Conservation (phyloP, 805 yeast genomes). For the Clavispora carvajalis region DNA sequence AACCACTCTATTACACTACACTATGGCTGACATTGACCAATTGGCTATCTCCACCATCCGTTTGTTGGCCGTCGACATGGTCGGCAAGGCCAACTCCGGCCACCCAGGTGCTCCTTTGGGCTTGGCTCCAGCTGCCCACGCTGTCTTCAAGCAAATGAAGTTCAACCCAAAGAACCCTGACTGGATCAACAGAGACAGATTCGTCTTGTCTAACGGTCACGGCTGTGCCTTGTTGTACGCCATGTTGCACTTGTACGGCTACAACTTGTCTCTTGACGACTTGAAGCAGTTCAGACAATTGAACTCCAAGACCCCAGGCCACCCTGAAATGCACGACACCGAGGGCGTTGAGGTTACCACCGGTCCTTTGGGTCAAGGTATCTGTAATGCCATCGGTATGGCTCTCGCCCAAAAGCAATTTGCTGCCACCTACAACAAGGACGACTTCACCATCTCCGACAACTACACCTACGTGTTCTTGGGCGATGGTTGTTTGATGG, state of each 20-base stretch:
- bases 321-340: conserved; percentile 80
- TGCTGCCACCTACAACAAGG: conserved; percentile 92
- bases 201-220: conserved; percentile 93
- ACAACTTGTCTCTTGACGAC: conserved; percentile 74
- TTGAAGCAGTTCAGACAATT: conserved; percentile 86
- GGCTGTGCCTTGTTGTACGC: conserved; percentile 88
- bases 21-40: conserved; percentile 48
- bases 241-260: conserved; percentile 81
- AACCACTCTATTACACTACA: conserved; percentile 1
- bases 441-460: conserved; percentile 61
- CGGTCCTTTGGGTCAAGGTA: conserved; percentile 99
- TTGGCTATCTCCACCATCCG: conserved; percentile 85
- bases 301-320: conserved; percentile 92
- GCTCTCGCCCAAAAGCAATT: conserved; percentile 91
- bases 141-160: conserved; percentile 71
- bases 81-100: conserved; percentile 86
- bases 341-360: conserved; percentile 97
- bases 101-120: conserved; percentile 99
- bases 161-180: conserved; percentile 88
- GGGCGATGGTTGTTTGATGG: conserved; percentile 98
- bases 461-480: conserved; percentile 72
- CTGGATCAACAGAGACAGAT: conserved; percentile 95
- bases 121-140: conserved; percentile 93
- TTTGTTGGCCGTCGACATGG: conserved; percentile 81
- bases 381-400: conserved; percentile 91